Percentiles rank a stretch among this genome's conserved stretches.
Conservation (phyloP, 331 rosid species). For the Malus hybrid region DNA sequence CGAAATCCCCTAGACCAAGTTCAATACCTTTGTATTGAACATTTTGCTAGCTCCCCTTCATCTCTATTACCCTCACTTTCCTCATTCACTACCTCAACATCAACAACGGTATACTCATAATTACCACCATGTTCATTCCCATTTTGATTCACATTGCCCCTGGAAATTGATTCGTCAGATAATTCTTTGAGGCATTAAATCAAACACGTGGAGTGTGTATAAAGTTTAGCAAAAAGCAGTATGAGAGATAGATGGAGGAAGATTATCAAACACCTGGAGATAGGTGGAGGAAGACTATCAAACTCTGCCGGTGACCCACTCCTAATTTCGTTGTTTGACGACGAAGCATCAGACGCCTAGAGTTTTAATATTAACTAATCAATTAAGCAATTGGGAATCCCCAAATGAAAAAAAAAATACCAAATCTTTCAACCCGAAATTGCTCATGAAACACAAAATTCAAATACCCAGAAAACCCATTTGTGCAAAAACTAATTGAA, state of each 20-base stretch:
- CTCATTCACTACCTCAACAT: too few relatives aligned
- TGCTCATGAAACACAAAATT: background rate
- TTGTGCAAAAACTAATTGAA: too few relatives aligned
- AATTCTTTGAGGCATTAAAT: too few relatives aligned
- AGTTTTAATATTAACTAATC: conserved; percentile 14
- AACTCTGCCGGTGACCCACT: conserved; percentile 33
- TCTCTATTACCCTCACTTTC: too few relatives aligned
- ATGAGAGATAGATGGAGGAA: too few relatives aligned
- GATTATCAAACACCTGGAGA: too few relatives aligned
- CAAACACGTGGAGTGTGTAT: too few relatives aligned
- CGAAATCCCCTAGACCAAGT: too few relatives aligned
- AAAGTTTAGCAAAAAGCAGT: too few relatives aligned
- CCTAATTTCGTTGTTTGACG: conserved; percentile 46
- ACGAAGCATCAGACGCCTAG: conserved; percentile 63
- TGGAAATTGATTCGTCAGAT: background rate
- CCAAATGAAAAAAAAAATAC: background rate
- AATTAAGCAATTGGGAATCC: background rate
- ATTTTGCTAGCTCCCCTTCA: too few relatives aligned
- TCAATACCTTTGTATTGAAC: too few relatives aligned
- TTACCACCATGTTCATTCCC: background rate
- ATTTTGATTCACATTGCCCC: conserved; percentile 16
- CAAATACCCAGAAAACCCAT: conserved; percentile 2
- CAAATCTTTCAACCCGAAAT: background rate
- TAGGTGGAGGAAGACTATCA: too few relatives aligned
- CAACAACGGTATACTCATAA: background rate